Percentiles rank a stretch among this genome's conserved stretches.
Evolutionary conservation across 2,329 filamentous ascomycete species (phyloP).

Genomic region (Eurotiales sp.): DNA sequence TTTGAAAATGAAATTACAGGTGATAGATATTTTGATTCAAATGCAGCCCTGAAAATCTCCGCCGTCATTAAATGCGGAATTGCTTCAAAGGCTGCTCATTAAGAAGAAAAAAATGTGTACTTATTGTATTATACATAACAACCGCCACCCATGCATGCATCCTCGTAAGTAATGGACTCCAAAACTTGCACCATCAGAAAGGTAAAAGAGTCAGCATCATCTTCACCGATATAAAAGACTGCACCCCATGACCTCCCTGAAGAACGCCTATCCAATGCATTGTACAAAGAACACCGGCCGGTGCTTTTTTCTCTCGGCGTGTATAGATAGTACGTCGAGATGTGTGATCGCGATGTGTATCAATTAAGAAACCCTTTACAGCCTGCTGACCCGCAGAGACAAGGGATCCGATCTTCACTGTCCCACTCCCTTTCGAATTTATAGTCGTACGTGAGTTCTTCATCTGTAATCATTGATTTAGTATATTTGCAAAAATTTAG

Average conservation of each 20-base stretch:
- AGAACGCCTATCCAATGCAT: conserved; percentile 15
- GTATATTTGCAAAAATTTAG: conserved; percentile 9
- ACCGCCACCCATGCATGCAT: background rate
- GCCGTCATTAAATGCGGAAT: background rate
- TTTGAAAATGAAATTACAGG: background rate
- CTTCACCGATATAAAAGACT: background rate
- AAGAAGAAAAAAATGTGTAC: background rate
- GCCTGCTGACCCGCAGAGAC: conserved; percentile 89
- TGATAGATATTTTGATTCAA: background rate
- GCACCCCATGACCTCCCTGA: conserved; percentile 2
- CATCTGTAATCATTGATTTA: conserved; percentile 57
- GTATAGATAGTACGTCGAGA: background rate
- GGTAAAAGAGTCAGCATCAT: background rate
- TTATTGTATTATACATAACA: background rate
- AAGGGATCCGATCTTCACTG: conserved; percentile 91
- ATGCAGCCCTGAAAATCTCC: background rate
- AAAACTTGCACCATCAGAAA: background rate
- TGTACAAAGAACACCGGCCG: background rate
- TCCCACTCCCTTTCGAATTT: conserved; percentile 98
- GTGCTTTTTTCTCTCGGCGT: too few species aligned
- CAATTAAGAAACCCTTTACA: conserved; percentile 99
- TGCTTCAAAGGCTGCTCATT: background rate
- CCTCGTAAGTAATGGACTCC: background rate
- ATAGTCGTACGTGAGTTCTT: conserved; percentile 99
- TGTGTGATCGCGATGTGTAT: conserved; percentile 22